These are phyloP conservation scores for Paulownia fortunei DNA, from an alignment of 257 asterid species.

Conservation along the genomic window DNA sequence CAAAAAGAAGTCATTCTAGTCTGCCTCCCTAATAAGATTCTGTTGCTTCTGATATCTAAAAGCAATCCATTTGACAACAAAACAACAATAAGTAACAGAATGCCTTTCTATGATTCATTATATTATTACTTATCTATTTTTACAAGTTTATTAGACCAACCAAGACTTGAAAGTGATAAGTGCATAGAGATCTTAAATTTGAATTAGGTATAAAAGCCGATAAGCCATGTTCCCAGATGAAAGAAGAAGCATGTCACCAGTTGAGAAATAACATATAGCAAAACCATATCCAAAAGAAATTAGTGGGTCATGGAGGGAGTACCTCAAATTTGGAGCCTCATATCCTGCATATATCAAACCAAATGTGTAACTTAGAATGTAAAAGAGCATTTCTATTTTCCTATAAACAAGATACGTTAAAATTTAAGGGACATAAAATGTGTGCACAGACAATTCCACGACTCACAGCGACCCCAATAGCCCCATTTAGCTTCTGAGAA, in stretches of 20 bases:
- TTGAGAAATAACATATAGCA: neutral
- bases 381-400: neutral
- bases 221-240: too few species aligned
- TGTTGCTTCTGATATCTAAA: too few species aligned
- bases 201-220: neutral
- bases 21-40: too few species aligned
- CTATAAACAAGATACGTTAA: neutral
- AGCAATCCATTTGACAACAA: too few species aligned
- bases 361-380: neutral
- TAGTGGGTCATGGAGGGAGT: neutral
- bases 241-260: neutral
- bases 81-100: too few species aligned
- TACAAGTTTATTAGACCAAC: neutral
- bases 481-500: too few species aligned
- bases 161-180: neutral
- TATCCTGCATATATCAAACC: conserved; percentile 51
- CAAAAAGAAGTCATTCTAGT: neutral
- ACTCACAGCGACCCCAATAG: neutral
- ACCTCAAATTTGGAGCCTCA: conserved; percentile 74
- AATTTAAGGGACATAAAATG: neutral
- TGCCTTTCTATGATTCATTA: too few species aligned
- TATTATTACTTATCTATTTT: too few species aligned
- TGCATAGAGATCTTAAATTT: neutral
- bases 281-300: neutral
- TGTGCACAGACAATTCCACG: neutral